These are phyloP conservation scores for Pulveroboletus sp. DNA, from an alignment of 768 basidiomycete species.

Conservation along the genomic window DNA sequence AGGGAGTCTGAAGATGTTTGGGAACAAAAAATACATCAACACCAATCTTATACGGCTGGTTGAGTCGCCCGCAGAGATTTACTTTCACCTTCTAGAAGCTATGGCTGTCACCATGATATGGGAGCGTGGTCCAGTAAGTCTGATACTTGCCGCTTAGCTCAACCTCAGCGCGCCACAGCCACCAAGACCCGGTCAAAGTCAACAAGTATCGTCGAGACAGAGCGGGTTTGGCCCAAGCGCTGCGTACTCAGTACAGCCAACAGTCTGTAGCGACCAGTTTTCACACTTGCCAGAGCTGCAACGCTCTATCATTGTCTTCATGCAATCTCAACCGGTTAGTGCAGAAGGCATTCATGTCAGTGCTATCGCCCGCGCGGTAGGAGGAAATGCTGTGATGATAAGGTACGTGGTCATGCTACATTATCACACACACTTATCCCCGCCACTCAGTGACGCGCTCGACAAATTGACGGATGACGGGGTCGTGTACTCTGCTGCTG, in stretches of 20 bases:
- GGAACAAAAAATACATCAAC: constrained; percentile 77
- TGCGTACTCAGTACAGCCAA: constrained; percentile 40
- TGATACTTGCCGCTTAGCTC: background rate
- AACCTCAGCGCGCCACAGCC: constrained; percentile 24
- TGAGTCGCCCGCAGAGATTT: constrained; percentile 69
- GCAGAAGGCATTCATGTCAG: constrained; percentile 73
- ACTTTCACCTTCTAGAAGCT: constrained; percentile 76
- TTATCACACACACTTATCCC: background rate
- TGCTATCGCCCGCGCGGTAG: constrained; percentile 63
- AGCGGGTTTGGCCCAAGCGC: constrained; percentile 24
- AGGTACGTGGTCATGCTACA: constrained; percentile 41
- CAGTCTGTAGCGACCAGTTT: constrained; percentile 40
- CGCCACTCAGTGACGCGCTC: constrained; percentile 54
- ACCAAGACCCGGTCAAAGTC: constrained; percentile 28
- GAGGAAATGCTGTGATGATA: constrained; percentile 52
- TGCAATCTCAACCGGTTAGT: constrained; percentile 41
- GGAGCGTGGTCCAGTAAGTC: constrained; percentile 61
- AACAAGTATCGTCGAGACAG: constrained; percentile 9
- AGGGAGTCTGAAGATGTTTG: constrained; percentile 78
- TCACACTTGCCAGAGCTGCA: constrained; percentile 56
- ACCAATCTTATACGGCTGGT: constrained; percentile 67
- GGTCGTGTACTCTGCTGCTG: constrained; percentile 70
- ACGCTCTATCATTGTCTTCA: constrained; percentile 61
- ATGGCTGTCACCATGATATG: constrained; percentile 63
- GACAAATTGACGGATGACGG: constrained; percentile 80